phyloP scores from a whole-genome alignment of 2,329 filamentous ascomycete genomes.

The Colletotrichum simmondsii region DNA sequence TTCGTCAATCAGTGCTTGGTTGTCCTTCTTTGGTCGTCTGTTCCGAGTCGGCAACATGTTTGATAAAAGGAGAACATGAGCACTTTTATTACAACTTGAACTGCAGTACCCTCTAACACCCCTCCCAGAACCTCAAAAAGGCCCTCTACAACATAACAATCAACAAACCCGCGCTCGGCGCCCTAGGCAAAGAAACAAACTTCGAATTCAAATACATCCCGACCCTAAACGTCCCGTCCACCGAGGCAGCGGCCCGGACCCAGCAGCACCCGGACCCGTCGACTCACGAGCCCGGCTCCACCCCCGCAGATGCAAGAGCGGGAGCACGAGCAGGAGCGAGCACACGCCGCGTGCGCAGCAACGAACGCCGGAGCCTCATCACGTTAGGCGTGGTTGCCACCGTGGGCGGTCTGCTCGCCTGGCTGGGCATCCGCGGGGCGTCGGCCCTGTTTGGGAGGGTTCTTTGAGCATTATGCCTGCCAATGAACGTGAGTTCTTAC shows the following conservation, averaged over 20 bases:
- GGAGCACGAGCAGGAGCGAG: constrained; percentile 37
- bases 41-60: too few species aligned
- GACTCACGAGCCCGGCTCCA: constrained; percentile 36
- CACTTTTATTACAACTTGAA: not conserved
- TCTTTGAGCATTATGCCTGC: not conserved
- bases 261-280: not conserved
- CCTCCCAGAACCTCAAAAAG: constrained; percentile 40
- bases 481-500: too few species aligned
- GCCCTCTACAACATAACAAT: constrained; percentile 67
- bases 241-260: constrained; percentile 34
- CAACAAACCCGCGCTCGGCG: constrained; percentile 67
- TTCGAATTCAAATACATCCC: constrained; percentile 82
- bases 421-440: constrained; percentile 38
- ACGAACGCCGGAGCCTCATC: constrained; percentile 51
- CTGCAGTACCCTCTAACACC: not conserved
- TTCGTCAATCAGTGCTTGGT: too few species aligned
- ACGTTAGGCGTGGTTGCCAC: constrained; percentile 53
- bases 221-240: constrained; percentile 49
- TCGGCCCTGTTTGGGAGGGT: constrained; percentile 20
- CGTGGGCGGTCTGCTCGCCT: constrained; percentile 40
- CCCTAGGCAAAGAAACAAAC: constrained; percentile 69
- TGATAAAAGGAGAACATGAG: not conserved
- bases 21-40: too few species aligned
- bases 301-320: not conserved
- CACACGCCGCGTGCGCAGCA: constrained; percentile 43